A percentile compares a stretch with the other conserved stretches of the same genome.
Evolutionary conservation across 176 grass and related monocot genomes (phyloP).

Genomic region (Pontederia paniculata): DNA sequence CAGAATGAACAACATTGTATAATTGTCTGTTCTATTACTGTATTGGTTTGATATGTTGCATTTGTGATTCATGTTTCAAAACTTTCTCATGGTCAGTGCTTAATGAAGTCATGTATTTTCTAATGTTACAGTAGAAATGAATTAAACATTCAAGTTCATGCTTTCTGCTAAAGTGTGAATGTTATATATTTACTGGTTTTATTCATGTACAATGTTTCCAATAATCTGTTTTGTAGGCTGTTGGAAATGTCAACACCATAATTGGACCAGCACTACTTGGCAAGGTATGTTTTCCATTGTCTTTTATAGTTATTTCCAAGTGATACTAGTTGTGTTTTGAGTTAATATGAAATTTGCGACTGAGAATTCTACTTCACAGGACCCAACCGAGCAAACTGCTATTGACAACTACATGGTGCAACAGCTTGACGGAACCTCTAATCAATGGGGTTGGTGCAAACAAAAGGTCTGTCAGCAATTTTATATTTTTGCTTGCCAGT

Average conservation of each 20-base stretch:
- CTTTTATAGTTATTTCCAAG: background rate
- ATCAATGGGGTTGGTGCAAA: constrained; percentile 98
- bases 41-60: too few species aligned
- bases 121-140: too few species aligned
- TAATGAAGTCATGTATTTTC: too few species aligned
- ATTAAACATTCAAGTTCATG: too few species aligned
- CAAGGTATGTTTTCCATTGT: constrained; percentile 31
- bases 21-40: too few species aligned
- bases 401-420: constrained; percentile 96
- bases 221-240: constrained; percentile 34
- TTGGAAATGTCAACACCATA: constrained; percentile 73
- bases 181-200: constrained; percentile 4
- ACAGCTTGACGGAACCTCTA: constrained; percentile 82
- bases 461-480: constrained; percentile 44
- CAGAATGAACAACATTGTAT: too few species aligned
- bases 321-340: background rate
- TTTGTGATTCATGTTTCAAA: too few species aligned
- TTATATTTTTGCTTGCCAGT: background rate
- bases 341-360: background rate
- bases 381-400: constrained; percentile 53
- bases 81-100: too few species aligned
- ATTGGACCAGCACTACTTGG: constrained; percentile 68
- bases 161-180: too few species aligned
- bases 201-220: background rate
- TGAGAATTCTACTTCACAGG: constrained; percentile 21